Percentiles rank a stretch among this genome's conserved stretches.
phyloP scores from a whole-genome alignment of 805 yeast species.

The Saccharomycopsis sp. region DNA sequence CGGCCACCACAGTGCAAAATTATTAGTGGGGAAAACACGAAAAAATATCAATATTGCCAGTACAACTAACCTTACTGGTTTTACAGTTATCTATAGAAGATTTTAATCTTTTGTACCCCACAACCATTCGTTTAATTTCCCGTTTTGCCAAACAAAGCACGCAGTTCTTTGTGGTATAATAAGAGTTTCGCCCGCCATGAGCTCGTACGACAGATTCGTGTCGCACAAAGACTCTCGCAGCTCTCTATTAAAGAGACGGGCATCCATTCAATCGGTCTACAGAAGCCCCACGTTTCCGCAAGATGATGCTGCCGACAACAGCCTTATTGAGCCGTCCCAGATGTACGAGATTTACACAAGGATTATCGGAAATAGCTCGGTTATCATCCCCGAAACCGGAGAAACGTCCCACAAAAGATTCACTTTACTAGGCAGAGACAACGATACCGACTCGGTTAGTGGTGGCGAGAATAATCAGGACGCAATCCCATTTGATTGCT shows the following conservation, averaged over 20 bases:
- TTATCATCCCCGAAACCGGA: constrained; percentile 41
- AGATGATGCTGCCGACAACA: background rate
- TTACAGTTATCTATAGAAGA: too few species aligned
- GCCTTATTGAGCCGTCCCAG: background rate
- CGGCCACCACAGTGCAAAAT: too few species aligned
- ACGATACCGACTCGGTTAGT: background rate
- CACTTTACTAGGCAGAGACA: background rate
- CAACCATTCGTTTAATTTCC: too few species aligned
- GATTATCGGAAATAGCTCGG: constrained; percentile 28
- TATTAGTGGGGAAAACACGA: too few species aligned
- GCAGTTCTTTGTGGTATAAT: too few species aligned
- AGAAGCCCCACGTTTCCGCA: background rate
- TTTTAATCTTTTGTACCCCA: too few species aligned
- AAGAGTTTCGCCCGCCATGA: background rate
- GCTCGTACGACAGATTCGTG: background rate
- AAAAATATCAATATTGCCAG: too few species aligned
- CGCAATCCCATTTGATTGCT: constrained; percentile 20
- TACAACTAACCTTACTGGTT: too few species aligned
- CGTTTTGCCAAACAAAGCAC: background rate
- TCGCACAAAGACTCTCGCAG: background rate
- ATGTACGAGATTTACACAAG: constrained; percentile 23
- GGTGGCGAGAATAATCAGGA: constrained; percentile 19
- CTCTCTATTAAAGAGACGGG: constrained; percentile 7
- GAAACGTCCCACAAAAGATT: constrained; percentile 24
- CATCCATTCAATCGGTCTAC: background rate